Conservation (phyloP, 192 early-diverging fungal species). For the Endogone sp. region DNA sequence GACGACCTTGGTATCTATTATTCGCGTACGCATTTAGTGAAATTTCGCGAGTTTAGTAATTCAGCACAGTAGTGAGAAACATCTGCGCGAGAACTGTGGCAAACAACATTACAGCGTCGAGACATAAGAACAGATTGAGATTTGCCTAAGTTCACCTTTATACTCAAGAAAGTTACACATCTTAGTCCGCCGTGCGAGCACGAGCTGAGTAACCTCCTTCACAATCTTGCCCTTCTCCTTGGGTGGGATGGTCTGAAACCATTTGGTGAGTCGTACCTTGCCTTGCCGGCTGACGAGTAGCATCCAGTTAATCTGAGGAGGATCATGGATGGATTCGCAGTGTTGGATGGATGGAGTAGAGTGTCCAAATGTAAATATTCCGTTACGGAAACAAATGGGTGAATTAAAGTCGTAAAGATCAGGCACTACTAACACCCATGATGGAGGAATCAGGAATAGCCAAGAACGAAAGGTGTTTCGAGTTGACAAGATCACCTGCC, state of each 20-base stretch:
- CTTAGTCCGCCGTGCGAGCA: conserved; percentile 81
- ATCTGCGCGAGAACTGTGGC: not conserved
- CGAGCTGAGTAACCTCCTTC: conserved; percentile 90
- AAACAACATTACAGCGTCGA: conserved; percentile 15
- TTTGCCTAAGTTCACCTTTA: conserved; percentile 61
- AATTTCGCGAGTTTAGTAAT: too few species aligned
- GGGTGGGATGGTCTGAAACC: conserved; percentile 67
- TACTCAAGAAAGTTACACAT: conserved; percentile 99
- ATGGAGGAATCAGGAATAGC: not conserved
- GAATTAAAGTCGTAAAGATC: too few species aligned
- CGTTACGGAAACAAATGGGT: too few species aligned
- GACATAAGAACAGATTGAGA: not conserved
- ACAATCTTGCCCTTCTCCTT: conserved; percentile 96
- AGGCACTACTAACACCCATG: not conserved
- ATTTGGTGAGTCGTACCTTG: conserved; percentile 78
- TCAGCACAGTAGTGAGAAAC: too few species aligned
- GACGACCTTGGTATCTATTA: conserved; percentile 66
- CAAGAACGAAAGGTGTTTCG: too few species aligned
- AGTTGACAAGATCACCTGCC: too few species aligned
- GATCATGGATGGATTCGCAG: not conserved
- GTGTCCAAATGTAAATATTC: too few species aligned
- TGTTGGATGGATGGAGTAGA: too few species aligned
- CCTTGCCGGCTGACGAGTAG: conserved; percentile 79
- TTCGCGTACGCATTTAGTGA: not conserved
- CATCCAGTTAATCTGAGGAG: conserved; percentile 64